Percentiles rank a stretch among this genome's conserved stretches.
These are phyloP conservation scores for Penicillium steckii DNA, from an alignment of 495 filamentous ascomycete species.

Conservation along the genomic window DNA sequence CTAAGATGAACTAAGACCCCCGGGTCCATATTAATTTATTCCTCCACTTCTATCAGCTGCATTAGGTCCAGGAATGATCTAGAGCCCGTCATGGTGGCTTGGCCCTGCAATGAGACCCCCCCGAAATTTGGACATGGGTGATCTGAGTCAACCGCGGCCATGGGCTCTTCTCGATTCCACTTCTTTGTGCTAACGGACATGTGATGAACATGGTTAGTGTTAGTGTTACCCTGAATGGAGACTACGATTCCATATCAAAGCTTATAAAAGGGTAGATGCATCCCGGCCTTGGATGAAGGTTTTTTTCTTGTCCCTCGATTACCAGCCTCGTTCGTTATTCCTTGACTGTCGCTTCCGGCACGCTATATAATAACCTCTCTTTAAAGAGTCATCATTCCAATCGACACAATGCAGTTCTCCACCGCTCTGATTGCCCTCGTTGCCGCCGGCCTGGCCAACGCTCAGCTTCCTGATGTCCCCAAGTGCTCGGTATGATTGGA, in stretches of 20 bases:
- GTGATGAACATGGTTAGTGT: slow-evolving; percentile 19
- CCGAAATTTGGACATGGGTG: slow-evolving; percentile 6
- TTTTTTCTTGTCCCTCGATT: neutral
- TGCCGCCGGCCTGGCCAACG: slow-evolving; percentile 35
- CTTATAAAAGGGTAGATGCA: slow-evolving; percentile 20
- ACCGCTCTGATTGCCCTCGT: slow-evolving; percentile 33
- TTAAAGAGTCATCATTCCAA: neutral
- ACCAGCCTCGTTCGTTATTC: slow-evolving; percentile 22
- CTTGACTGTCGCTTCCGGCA: slow-evolving; percentile 28
- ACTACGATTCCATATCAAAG: slow-evolving; percentile 6
- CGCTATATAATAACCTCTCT: neutral
- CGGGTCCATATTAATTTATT: neutral
- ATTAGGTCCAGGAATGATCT: slow-evolving; percentile 1
- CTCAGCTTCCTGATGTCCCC: slow-evolving; percentile 43
- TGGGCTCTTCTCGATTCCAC: slow-evolving; percentile 1
- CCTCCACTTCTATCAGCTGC: slow-evolving; percentile 7
- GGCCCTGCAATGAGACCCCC: slow-evolving; percentile 12
- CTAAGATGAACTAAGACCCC: too few species aligned
- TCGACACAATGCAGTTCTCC: slow-evolving; percentile 43
- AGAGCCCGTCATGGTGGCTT: slow-evolving; percentile 13
- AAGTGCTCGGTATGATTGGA: slow-evolving; percentile 41
- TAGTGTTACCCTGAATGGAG: slow-evolving; percentile 16
- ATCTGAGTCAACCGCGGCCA: slow-evolving; percentile 23
- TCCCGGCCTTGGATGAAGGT: neutral
- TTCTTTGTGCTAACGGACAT: slow-evolving; percentile 15